Conservation (phyloP, 352 stramenopile species). For the Pythium rhizo-oryzae region DNA sequence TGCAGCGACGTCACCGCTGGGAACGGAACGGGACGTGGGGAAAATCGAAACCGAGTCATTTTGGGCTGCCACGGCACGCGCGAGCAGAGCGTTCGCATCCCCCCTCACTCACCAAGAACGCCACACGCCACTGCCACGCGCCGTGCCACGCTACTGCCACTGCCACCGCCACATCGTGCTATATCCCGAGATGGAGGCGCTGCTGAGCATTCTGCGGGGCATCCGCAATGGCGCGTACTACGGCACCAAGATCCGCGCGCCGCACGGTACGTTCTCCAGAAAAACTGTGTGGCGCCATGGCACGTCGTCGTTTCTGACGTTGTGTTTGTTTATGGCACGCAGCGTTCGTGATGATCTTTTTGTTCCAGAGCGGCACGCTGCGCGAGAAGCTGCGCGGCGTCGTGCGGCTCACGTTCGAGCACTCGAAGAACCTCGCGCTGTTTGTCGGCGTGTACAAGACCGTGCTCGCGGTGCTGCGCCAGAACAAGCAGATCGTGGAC, state of each 20-base stretch:
- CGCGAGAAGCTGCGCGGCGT: constrained; percentile 75
- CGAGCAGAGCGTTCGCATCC: background rate
- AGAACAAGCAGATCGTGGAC: constrained; percentile 47
- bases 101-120: no score
- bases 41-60: constrained; percentile 9
- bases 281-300: constrained; percentile 22
- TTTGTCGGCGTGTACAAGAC: constrained; percentile 91
- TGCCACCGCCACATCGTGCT: no score
- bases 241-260: constrained; percentile 88
- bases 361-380: constrained; percentile 84
- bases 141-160: background rate
- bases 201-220: constrained; percentile 78
- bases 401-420: constrained; percentile 82
- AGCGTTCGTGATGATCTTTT: constrained; percentile 91
- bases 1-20: background rate
- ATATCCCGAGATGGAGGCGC: constrained; percentile 36
- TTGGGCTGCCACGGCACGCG: no score
- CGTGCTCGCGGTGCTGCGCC: constrained; percentile 63
- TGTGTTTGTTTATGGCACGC: background rate
- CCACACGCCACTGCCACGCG: no score
- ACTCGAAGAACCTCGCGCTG: constrained; percentile 86
- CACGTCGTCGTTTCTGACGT: background rate
- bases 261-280: no score
- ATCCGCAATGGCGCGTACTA: constrained; percentile 90
- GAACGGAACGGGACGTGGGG: background rate